Conservation (phyloP, 192 early-diverging fungal genomes). For the Entrophospora sp. region DNA sequence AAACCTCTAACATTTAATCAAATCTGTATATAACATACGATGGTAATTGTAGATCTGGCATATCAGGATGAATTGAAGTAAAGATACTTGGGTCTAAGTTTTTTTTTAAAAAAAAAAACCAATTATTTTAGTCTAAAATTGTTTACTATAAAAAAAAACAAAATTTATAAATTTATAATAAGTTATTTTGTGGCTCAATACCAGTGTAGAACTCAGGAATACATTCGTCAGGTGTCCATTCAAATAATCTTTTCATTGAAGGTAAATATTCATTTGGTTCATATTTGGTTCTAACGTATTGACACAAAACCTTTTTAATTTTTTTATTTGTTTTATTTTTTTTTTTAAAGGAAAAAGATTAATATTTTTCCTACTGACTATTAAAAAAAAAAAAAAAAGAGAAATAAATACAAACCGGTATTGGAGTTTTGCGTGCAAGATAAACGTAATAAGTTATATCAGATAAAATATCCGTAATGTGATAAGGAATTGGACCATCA, state of each 20-base stretch:
- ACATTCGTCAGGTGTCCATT: constrained; percentile 69
- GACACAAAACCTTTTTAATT: constrained; percentile 40
- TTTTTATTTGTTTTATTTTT: no score
- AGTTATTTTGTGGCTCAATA: not conserved
- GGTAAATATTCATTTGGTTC: constrained; percentile 61
- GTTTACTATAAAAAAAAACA: not conserved
- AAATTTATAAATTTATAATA: not conserved
- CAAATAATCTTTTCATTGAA: constrained; percentile 50
- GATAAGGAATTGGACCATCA: constrained; percentile 56
- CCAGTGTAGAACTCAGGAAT: constrained; percentile 64
- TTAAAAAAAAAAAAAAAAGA: no score
- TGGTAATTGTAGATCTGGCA: constrained; percentile 63
- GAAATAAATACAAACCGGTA: constrained; percentile 30
- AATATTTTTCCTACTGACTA: no score
- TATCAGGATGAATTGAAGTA: constrained; percentile 52
- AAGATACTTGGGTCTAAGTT: constrained; percentile 47
- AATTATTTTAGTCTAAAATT: no score
- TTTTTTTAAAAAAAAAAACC: not conserved
- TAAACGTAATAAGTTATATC: constrained; percentile 67
- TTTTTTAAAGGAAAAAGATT: no score
- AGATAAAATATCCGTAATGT: constrained; percentile 59
- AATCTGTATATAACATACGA: not conserved
- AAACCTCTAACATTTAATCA: not conserved
- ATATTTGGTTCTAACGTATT: constrained; percentile 59
- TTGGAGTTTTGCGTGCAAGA: constrained; percentile 51